Evolutionary conservation across 75 land plant species (phyloP), one percentile per base, ranked within the genome.

Genomic region (Adiantum capillusveneris): DNA sequence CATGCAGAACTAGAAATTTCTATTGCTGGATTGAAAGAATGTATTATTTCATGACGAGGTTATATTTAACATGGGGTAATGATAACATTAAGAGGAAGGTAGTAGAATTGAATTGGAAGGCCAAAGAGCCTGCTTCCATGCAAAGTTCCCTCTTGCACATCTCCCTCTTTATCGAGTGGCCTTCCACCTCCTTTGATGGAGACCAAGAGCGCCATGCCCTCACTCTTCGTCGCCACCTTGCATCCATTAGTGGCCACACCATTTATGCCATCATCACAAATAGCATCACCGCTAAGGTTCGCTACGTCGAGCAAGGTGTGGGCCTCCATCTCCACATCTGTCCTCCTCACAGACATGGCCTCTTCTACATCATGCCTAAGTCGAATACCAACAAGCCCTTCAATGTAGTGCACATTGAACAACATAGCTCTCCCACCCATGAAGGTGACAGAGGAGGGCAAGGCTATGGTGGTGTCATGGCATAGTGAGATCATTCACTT

Each of bases 191-290:
- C 2, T 34, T 61, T 63, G 88, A 95, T 1, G 95, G 97, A 5
- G 97, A 95, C 36, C 80, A 88, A 76, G 97, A 92, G 72, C 86
- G 97, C 26, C 97, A 92, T 56, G 97, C 97, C 20, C 59, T 77
- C 26, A 82, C 89, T 18, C 66, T 92, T 1, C 84, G 88, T 67
- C 60, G 63, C n/a, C 84, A 77, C 0, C 78, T 88, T 12, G 82
- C 95, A n/a, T n/a, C n/a, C 1, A 64, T 46, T 13, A 70, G 86
- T 0, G 97, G 97, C 34, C 93, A 92, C 57, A 31, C 28, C 9
- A 75, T 88, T 17, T 90, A 92, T 42, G 81, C 88, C 24, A 88
- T 71, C 81, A 88, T 62, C 29, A 64, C 59, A 29, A 68, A 37
- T 20, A 42, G 55, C 31, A n/a, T 5, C 31, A 28, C 37, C 51